These are phyloP conservation scores for Aaosphaeria pasadenensis DNA, from an alignment of 2,329 filamentous ascomycete genomes.

Conservation along the genomic window DNA sequence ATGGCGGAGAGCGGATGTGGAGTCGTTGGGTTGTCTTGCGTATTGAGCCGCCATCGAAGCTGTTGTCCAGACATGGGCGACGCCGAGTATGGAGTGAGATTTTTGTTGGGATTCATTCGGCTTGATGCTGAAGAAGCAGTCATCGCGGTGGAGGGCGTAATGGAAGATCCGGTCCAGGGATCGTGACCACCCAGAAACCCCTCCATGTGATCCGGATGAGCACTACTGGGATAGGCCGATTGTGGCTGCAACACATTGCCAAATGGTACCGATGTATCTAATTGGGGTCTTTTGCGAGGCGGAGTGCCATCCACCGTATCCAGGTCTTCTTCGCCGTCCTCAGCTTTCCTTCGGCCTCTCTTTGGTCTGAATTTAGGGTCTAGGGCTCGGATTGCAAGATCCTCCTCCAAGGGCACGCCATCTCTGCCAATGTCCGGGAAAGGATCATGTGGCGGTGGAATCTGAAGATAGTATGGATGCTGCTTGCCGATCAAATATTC, in stretches of 20 bases:
- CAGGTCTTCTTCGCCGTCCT: conserved; percentile 55
- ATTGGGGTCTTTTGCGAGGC: conserved; percentile 58
- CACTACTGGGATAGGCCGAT: conserved; percentile 52
- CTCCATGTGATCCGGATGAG: conserved; percentile 55
- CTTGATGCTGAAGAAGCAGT: conserved; percentile 33
- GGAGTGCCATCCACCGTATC: conserved; percentile 43
- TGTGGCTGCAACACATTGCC: conserved; percentile 38
- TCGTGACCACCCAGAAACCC: conserved; percentile 39
- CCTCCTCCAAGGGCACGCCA: conserved; percentile 80
- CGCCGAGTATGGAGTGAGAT: conserved; percentile 40
- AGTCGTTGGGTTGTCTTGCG: conserved; percentile 60
- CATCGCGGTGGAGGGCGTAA: conserved; percentile 37
- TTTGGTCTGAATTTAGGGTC: conserved; percentile 70
- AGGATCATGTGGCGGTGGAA: conserved; percentile 64
- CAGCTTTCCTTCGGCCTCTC: conserved; percentile 60
- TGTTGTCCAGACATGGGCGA: conserved; percentile 42
- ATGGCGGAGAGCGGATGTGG: conserved; percentile 78
- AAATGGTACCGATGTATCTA: conserved; percentile 52
- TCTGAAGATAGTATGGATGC: conserved; percentile 75
- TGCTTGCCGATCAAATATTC: conserved; percentile 78
- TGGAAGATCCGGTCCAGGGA: conserved; percentile 45
- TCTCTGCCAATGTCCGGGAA: conserved; percentile 67
- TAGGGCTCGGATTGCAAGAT: conserved; percentile 80
- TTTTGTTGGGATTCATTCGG: conserved; percentile 30
- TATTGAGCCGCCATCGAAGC: conserved; percentile 50